These are phyloP conservation scores for Eutypella sp. DNA, from an alignment of 2,329 filamentous ascomycete species.

Conservation along the genomic window DNA sequence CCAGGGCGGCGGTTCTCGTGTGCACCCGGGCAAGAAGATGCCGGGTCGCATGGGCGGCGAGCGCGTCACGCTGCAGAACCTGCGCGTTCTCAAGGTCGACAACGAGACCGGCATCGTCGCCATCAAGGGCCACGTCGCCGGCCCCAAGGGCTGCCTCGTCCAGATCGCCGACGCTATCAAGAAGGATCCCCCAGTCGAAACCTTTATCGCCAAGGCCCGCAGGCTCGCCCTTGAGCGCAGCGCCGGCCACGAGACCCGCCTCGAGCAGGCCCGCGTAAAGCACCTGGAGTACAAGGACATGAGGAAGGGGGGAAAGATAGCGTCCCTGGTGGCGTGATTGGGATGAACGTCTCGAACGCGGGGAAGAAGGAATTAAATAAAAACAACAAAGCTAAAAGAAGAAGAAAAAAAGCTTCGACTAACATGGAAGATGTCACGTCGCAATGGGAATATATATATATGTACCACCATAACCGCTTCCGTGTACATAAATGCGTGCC, in stretches of 20 bases:
- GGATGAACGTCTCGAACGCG: slow-evolving; percentile 7
- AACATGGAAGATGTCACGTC: neutral
- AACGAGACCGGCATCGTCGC: slow-evolving; percentile 81
- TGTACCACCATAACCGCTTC: neutral
- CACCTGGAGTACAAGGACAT: slow-evolving; percentile 52
- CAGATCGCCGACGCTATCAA: slow-evolving; percentile 87
- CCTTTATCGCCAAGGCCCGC: slow-evolving; percentile 43
- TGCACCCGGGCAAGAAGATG: slow-evolving; percentile 97
- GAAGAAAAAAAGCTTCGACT: neutral
- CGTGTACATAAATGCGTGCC: neutral
- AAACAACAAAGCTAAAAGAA: neutral
- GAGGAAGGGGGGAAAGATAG: slow-evolving; percentile 37
- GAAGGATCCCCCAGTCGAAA: slow-evolving; percentile 57
- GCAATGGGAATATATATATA: neutral
- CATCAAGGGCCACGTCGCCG: slow-evolving; percentile 79
- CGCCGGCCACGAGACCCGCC: slow-evolving; percentile 37
- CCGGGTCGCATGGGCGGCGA: slow-evolving; percentile 91
- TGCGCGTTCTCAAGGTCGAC: slow-evolving; percentile 85
- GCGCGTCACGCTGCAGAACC: slow-evolving; percentile 83
- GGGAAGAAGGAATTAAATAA: neutral
- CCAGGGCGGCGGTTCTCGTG: slow-evolving; percentile 88
- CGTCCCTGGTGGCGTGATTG: slow-evolving; percentile 22
- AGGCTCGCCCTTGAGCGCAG: slow-evolving; percentile 41
- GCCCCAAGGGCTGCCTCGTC: slow-evolving; percentile 81
- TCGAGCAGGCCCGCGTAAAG: slow-evolving; percentile 43